A percentile compares a stretch with the other conserved stretches of the same genome.
These are phyloP conservation scores for Rutstroemia sp. DNA, from an alignment of 2,329 filamentous ascomycete genomes.

Conservation along the genomic window DNA sequence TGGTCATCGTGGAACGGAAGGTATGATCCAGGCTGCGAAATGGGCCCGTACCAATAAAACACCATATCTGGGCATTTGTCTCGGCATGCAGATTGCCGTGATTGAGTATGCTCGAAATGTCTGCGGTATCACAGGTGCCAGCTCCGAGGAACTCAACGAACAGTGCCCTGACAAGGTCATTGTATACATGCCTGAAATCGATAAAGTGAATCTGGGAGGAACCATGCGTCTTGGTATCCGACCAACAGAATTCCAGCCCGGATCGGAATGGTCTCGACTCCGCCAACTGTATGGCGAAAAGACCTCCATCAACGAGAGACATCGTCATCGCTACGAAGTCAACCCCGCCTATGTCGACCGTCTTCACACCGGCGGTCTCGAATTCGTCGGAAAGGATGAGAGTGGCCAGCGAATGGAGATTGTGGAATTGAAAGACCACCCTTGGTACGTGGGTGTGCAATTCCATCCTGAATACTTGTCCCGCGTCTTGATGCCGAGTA, in stretches of 20 bases:
- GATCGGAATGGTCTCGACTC: conserved; percentile 58
- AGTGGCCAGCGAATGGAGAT: conserved; percentile 75
- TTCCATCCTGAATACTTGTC: conserved; percentile 84
- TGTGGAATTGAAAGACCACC: conserved; percentile 74
- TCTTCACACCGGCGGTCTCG: conserved; percentile 61
- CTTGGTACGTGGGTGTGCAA: conserved; percentile 79
- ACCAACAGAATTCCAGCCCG: conserved; percentile 62
- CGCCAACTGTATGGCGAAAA: conserved; percentile 63
- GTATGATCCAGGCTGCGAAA: conserved; percentile 82
- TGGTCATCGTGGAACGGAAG: conserved; percentile 72
- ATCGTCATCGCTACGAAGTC: conserved; percentile 86
- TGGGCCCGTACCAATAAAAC: conserved; percentile 78
- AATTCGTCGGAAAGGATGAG: conserved; percentile 74
- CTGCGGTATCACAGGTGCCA: conserved; percentile 48
- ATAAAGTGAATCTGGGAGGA: conserved; percentile 69
- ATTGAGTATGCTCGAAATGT: conserved; percentile 80
- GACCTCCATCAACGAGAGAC: conserved; percentile 59
- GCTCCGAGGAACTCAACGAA: conserved; percentile 28
- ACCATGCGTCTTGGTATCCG: conserved; percentile 77
- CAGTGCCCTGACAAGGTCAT: conserved; percentile 42
- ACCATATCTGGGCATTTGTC: conserved; percentile 83
- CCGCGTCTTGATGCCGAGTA: conserved; percentile 65
- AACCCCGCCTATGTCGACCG: conserved; percentile 69
- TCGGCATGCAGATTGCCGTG: conserved; percentile 70
- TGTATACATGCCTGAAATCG: conserved; percentile 88